Evolutionary conservation across 306 rosid species (phyloP), one percentile per base, ranked within the genome.

Genomic region (Prunus mume): DNA sequence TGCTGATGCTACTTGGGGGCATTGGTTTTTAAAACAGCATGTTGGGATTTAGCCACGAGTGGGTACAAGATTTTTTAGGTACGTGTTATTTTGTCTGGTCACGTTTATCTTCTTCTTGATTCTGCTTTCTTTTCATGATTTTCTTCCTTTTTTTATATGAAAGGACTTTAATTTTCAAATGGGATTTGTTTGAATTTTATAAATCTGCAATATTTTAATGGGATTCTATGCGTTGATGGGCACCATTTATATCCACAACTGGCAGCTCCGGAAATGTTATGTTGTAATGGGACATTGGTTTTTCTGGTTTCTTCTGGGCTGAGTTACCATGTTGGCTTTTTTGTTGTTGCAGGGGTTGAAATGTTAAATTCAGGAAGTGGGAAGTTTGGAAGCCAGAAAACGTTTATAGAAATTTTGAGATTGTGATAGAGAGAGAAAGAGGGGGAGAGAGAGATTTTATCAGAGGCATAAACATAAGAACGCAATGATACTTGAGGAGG

Each of bases 41-140:
- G 79, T 71, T 85, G 63, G 67, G 81, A 83, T 83, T 75, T 70
- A 71, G 71, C 80, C 78, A 51, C 72, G 76, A 74, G 38, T 71
- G 67, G 72, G 34, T 72, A 22, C 90, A 84, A 73, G 73, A 77
- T 86, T 90, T 85, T 85, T 90, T 85, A 84, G 88, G 93, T 87
- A 46, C 77, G 65, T 38, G 32, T 57, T 73, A 14, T 63, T 30
- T 88, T 88, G 90, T 85, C 90, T 68, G 24, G 20, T 85, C 47
- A n/a, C 74, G 32, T 80, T 88, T 87, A 75, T 79, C 83, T 51
- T 78, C 66, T 74, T 25, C 81, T 46, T 47, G 8, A 71, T 69
- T 79, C 72, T 24, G 78, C 72, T 76, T 78, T 78, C 57, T 82
- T 46, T 32, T 51, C 25, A 45, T 62, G 34, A 1, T 75, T 57